Evolutionary conservation across 805 yeast genomes (phyloP).

Genomic region (Ogataea nonfermentans): DNA sequence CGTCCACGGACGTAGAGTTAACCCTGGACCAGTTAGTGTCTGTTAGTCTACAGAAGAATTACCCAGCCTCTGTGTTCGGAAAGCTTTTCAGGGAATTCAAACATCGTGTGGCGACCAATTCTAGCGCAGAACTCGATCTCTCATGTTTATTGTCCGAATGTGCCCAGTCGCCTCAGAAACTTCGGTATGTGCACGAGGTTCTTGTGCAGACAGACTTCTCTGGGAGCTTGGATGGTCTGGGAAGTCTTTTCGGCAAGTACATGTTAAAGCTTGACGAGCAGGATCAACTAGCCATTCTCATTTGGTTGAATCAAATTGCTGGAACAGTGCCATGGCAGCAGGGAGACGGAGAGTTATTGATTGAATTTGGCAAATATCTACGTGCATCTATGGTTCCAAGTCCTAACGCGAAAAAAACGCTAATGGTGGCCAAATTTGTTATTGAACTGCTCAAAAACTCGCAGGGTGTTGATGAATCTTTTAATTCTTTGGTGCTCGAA

Average conservation of each 20-base stretch:
- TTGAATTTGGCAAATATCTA: constrained; percentile 18
- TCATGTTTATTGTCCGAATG: constrained; percentile 21
- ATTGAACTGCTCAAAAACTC: constrained; percentile 19
- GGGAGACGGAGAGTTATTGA: constrained; percentile 15
- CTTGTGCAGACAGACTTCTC: constrained; percentile 28
- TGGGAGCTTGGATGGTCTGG: constrained; percentile 26
- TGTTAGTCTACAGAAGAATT: constrained; percentile 23
- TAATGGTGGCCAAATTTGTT: constrained; percentile 26
- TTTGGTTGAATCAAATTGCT: constrained; percentile 28
- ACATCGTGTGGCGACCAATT: constrained; percentile 15
- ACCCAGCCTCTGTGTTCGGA: constrained; percentile 27
- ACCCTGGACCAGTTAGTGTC: constrained; percentile 23
- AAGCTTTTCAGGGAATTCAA: constrained; percentile 30
- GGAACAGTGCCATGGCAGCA: constrained; percentile 26
- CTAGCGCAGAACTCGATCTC: constrained; percentile 15
- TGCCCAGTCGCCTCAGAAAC: constrained; percentile 20
- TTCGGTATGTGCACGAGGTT: constrained; percentile 30
- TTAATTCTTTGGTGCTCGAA: constrained; percentile 17
- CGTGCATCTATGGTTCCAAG: constrained; percentile 1
- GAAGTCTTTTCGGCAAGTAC: constrained; percentile 21
- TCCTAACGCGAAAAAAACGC: constrained; percentile 15
- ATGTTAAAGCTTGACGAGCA: constrained; percentile 8
- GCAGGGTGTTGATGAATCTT: constrained; percentile 15
- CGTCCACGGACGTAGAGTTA: constrained; percentile 21
- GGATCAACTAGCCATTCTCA: constrained; percentile 27